Evolutionary conservation across 2,329 filamentous ascomycete species (phyloP).

Genomic region (Sporothrix luriei): DNA sequence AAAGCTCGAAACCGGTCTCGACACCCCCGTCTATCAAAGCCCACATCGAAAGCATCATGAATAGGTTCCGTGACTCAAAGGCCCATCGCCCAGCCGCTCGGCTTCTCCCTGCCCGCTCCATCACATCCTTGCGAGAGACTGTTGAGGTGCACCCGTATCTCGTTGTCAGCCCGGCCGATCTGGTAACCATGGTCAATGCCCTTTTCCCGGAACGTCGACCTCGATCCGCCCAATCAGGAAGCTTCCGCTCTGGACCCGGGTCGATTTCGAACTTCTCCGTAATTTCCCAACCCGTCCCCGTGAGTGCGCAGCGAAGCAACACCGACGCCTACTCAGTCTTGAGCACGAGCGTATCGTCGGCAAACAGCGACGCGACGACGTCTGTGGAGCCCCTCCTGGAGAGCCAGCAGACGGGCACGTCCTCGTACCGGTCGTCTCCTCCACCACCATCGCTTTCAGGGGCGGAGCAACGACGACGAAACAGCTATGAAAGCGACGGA

Average conservation of each 20-base stretch:
- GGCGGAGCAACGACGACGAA: conserved; percentile 50
- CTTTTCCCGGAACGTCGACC: conserved; percentile 77
- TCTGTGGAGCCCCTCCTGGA: conserved; percentile 67
- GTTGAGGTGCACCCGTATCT: conserved; percentile 77
- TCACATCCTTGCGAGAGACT: conserved; percentile 74
- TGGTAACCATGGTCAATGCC: conserved; percentile 77
- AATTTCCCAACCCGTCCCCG: conserved; percentile 69
- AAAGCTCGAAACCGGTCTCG: conserved; percentile 52
- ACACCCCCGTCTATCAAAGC: conserved; percentile 64
- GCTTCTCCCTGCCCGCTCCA: conserved; percentile 69
- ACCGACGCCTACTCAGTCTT: conserved; percentile 70
- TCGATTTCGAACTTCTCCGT: conserved; percentile 68
- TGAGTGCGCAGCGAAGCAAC: conserved; percentile 57
- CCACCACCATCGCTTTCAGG: conserved; percentile 41
- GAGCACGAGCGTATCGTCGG: conserved; percentile 72
- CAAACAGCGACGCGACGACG: conserved; percentile 69
- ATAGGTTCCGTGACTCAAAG: conserved; percentile 61
- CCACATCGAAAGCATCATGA: conserved; percentile 72
- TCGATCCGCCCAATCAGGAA: conserved; percentile 63
- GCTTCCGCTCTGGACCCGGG: conserved; percentile 66
- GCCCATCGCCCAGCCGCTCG: conserved; percentile 57
- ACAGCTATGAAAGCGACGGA: conserved; percentile 65
- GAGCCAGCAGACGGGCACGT: conserved; percentile 53
- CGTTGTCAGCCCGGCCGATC: conserved; percentile 76
- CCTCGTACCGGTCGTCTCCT: conserved; percentile 57